A percentile compares a stretch with the other conserved stretches of the same genome.
phyloP scores from a whole-genome alignment of 495 filamentous ascomycete species.

The Evansstolkia leycettana region DNA sequence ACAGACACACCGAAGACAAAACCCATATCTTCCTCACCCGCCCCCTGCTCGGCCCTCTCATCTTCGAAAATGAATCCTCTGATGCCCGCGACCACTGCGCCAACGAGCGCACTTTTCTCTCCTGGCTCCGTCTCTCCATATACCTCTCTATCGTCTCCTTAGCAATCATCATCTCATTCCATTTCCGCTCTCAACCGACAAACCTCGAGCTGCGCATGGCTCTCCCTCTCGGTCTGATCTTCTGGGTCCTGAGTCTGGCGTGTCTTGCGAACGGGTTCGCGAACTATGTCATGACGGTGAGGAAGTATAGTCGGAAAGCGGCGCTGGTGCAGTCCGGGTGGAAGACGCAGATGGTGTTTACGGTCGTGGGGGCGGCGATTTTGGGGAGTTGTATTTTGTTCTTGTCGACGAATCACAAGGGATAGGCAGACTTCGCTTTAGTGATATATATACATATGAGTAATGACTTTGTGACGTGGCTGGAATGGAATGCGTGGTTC shows the following conservation, averaged over 20 bases:
- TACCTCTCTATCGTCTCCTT: constrained; percentile 84
- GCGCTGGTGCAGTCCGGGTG: constrained; percentile 89
- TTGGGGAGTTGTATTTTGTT: constrained; percentile 66
- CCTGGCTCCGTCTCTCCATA: constrained; percentile 81
- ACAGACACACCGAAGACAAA: constrained; percentile 21
- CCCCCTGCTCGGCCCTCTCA: constrained; percentile 62
- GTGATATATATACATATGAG: background rate
- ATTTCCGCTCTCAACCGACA: constrained; percentile 63
- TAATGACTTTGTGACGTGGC: background rate
- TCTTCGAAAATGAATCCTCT: constrained; percentile 80
- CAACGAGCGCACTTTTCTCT: constrained; percentile 67
- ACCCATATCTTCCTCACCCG: constrained; percentile 50
- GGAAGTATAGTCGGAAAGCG: constrained; percentile 59
- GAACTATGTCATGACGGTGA: constrained; percentile 84
- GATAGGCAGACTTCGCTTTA: background rate
- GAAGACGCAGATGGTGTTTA: constrained; percentile 78
- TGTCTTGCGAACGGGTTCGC: constrained; percentile 66
- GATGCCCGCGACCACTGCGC: constrained; percentile 65
- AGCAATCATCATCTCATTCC: constrained; percentile 87
- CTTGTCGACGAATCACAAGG: constrained; percentile 35
- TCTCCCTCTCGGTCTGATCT: constrained; percentile 72
- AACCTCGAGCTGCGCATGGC: constrained; percentile 61
- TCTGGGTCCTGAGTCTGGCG: constrained; percentile 69
- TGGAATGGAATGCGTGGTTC: background rate
- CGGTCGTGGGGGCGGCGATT: constrained; percentile 64